Base-by-base conservation (phyloP, 257 asterid species). In the Sherardia arvensis region DNA sequence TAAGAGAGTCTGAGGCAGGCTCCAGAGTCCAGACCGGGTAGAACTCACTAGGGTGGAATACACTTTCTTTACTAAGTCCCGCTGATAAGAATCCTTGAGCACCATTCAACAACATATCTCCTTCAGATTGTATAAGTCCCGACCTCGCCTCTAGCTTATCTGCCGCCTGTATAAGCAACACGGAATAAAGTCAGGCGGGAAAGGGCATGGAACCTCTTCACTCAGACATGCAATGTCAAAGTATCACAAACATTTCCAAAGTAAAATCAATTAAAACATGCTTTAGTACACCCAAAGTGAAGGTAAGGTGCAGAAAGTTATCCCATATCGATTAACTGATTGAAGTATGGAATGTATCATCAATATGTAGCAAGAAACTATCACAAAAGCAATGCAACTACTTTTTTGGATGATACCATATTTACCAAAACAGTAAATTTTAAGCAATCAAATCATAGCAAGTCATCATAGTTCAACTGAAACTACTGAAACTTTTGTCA, bases 111-210 rank as follows among this genome's bases (percentile, higher is more conserved):
- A 88, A 86, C 67, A 88, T 3, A 66, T 91, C 98, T 8, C 95
- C 96, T 79, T 88, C 94, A 0, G 98, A 91, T 77, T 78, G 84
- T 61, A 88, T 74, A 61, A 78, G 69, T 21, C 98, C 98, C 0
- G 88, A 80, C 33, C 72, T 73, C 61, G 83, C 84, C 79, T 62
- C 86, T 4, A 38, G 70, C 70, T 77, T 84, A 76, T 91, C 98
- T 26, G 90, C 81, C 58, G 96, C 90, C 98, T 91, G 54, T 40
- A 76, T 9, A 28, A 67, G 40, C n/a, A 69, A 53, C n/a, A 40
- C 30, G 40, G 10, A 28, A 61, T 66, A 56, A 25, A 21, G 59
- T 25, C 20, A 7, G 29, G 32, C 26, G 26, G 30, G 36, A 54
- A 23, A 3, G 26, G 26, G 23, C 54, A 23, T 5, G 59, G 22